Percentiles rank a stretch among this genome's conserved stretches.
Evolutionary conservation across 768 basidiomycete species (phyloP).

Genomic region (Mycena metata): DNA sequence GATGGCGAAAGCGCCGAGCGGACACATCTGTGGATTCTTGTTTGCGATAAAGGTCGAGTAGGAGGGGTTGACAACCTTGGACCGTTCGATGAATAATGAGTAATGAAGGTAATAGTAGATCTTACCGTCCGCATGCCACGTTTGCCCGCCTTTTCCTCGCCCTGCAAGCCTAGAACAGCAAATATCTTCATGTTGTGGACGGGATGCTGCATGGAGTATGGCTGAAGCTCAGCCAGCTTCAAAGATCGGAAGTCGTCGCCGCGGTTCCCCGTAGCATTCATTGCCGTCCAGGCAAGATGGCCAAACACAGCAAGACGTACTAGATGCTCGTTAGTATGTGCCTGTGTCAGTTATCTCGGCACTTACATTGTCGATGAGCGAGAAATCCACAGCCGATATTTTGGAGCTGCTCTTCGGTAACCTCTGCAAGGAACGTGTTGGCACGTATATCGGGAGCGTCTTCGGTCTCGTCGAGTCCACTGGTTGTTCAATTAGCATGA

Average conservation of each 20-base stretch:
- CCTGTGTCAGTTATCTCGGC: background rate
- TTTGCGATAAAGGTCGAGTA: slow-evolving; percentile 48
- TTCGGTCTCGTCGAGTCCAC: slow-evolving; percentile 4
- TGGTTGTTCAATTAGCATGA: background rate
- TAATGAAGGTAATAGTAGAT: too few relatives aligned
- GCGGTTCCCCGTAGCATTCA: slow-evolving; percentile 39
- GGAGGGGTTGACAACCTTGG: slow-evolving; percentile 46
- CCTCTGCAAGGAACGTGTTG: slow-evolving; percentile 22
- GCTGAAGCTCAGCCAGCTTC: slow-evolving; percentile 39
- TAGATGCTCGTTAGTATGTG: background rate
- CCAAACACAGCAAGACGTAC: slow-evolving; percentile 29
- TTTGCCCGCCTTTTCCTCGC: slow-evolving; percentile 35
- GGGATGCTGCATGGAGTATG: slow-evolving; percentile 38
- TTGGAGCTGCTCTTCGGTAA: slow-evolving; percentile 20
- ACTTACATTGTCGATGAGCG: slow-evolving; percentile 26
- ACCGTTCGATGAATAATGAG: too few relatives aligned
- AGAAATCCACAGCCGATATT: slow-evolving; percentile 13
- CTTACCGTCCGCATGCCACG: slow-evolving; percentile 44
- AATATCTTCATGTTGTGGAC: slow-evolving; percentile 29
- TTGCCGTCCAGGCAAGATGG: slow-evolving; percentile 39
- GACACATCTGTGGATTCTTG: slow-evolving; percentile 41
- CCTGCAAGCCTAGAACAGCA: slow-evolving; percentile 33
- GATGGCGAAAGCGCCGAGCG: slow-evolving; percentile 46
- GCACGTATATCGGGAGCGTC: slow-evolving; percentile 36
- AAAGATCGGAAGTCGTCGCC: slow-evolving; percentile 42